Conservation (phyloP, 139 green algal genomes). For the Volvox reticuliferus region DNA sequence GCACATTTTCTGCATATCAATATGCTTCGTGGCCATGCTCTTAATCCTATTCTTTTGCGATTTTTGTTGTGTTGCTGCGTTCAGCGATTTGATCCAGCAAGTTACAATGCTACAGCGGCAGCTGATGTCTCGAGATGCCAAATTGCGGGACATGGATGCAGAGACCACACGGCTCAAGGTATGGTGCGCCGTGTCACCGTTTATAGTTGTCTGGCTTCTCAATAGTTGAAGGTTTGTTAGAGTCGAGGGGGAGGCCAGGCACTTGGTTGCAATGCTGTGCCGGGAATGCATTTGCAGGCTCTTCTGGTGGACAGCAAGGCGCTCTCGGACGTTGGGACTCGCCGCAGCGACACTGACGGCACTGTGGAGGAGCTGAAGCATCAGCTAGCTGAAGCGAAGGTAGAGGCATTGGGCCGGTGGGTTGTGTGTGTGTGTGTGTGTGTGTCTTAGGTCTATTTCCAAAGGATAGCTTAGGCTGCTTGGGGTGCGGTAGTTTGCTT, state of each 20-base stretch:
- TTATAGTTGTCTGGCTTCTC: too few relatives aligned
- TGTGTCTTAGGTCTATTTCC: background rate
- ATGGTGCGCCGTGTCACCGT: background rate
- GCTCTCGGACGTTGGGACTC: background rate
- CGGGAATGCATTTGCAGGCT: background rate
- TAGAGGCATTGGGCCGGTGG: background rate
- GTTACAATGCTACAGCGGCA: slow-evolving; percentile 43
- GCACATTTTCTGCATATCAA: too few relatives aligned
- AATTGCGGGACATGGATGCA: slow-evolving; percentile 36
- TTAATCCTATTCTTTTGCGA: too few relatives aligned
- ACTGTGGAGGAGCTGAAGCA: slow-evolving; percentile 16
- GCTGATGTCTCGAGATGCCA: slow-evolving; percentile 29
- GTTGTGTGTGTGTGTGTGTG: background rate
- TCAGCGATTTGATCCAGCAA: slow-evolving; percentile 21
- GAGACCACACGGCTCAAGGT: slow-evolving; percentile 23
- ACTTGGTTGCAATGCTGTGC: background rate
- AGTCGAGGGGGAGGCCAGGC: background rate
- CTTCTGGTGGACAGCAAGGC: background rate
- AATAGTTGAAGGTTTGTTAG: too few relatives aligned
- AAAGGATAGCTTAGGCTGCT: background rate
- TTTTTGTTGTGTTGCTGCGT: too few relatives aligned
- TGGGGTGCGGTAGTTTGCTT: too few relatives aligned
- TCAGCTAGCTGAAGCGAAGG: slow-evolving; percentile 4
- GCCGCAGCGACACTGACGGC: background rate
- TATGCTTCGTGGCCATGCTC: too few relatives aligned